These are phyloP conservation scores for Bipolaris gigantea DNA, from an alignment of 2,329 filamentous ascomycete species.

Conservation along the genomic window DNA sequence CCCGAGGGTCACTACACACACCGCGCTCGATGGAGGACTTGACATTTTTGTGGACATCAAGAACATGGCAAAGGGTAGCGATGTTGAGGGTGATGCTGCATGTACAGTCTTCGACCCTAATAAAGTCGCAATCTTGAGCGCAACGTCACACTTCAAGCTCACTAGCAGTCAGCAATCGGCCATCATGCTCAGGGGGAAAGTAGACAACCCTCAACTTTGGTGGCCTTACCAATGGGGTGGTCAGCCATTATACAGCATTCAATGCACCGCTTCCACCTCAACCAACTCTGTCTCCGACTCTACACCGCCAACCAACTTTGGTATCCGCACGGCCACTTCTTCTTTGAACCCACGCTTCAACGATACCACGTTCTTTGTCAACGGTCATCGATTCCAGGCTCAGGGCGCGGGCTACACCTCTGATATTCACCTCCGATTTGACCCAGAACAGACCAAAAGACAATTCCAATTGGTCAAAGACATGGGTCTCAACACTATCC, in stretches of 20 bases:
- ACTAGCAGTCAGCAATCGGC: neutral
- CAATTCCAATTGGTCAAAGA: constrained; percentile 60
- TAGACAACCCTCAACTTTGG: constrained; percentile 58
- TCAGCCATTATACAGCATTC: constrained; percentile 56
- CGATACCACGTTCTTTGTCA: constrained; percentile 60
- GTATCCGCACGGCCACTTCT: constrained; percentile 59
- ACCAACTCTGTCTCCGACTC: constrained; percentile 38
- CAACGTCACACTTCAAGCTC: constrained; percentile 5
- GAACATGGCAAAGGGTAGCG: constrained; percentile 17
- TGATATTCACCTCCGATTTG: constrained; percentile 65
- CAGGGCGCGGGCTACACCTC: constrained; percentile 63
- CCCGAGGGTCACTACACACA: constrained; percentile 31
- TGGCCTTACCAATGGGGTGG: constrained; percentile 64
- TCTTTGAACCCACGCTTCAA: constrained; percentile 53
- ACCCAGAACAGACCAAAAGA: constrained; percentile 50
- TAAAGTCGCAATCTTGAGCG: neutral
- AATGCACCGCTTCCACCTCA: constrained; percentile 32
- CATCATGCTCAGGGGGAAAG: constrained; percentile 10
- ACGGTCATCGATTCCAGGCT: constrained; percentile 62
- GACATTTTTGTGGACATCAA: constrained; percentile 27
- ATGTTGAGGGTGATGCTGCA: constrained; percentile 10
- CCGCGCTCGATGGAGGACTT: constrained; percentile 21
- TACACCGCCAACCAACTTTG: constrained; percentile 48
- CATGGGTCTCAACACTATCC: constrained; percentile 65
- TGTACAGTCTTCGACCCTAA: constrained; percentile 17